Evolutionary conservation across 2,329 filamentous ascomycete genomes (phyloP), one percentile per base, ranked within the genome.

Genomic region (Fusarium brevicatenulatum): DNA sequence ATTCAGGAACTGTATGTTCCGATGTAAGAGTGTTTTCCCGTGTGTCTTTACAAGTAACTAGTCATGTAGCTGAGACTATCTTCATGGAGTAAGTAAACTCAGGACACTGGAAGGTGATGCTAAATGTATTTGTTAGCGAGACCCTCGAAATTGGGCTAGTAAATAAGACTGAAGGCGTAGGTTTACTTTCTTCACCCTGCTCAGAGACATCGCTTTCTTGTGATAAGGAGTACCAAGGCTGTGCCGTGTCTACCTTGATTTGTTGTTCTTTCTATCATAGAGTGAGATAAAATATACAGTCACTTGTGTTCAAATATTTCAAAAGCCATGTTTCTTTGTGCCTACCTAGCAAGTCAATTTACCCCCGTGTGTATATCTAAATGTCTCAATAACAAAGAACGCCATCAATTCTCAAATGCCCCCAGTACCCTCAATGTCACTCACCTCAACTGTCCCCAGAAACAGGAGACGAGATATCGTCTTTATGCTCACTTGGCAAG

Each of bases 61-160:
- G 16, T 0, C 3, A 30, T 8, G 49, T 34, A 21, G 19, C 4
- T 15, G 9, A 19, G 16, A 7, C 30, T 21, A 15, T 2, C 9
- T 9, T 7, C 13, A 4, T 21, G 7, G 44, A 47, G 28, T 15
- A 23, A 25, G n/a, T 4, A 19, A 19, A 15, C n/a, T 19, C 23
- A 11, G 2, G 21, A 10, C 30, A 13, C 11, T 23, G 11, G 10
- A 23, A 50, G 16, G 8, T 7, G 3, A 34, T 19, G 16, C n/a
- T 2, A 23, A 8, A 23, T 23, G 2, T 19, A 34, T 23, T 34
- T 9, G 4, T 23, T 4, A 50, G 19, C 19, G 1, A 23, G 6
- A 9, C 30, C 21, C 11, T 9, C n/a, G 9, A 4, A 23, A 11
- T 13, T 15, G 5, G 16, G 5, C 37, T 7, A 39, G 11, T 21